Evolutionary conservation across 1,284 basidiomycete genomes (phyloP).

Genomic region (Naganishia cerealis): DNA sequence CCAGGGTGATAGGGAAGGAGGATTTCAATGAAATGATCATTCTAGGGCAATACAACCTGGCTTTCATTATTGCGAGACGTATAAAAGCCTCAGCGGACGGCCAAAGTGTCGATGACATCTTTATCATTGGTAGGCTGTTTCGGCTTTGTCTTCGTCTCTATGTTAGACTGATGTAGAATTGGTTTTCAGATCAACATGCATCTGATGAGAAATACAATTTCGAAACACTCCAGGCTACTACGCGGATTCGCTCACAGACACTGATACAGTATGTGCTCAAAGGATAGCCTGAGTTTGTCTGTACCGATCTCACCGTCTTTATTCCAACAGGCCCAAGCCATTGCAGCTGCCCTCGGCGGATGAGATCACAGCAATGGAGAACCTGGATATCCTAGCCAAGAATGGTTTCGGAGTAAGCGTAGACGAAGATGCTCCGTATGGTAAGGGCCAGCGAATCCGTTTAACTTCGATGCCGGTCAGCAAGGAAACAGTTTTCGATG

Average conservation of each 20-base stretch:
- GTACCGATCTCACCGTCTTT: slow-evolving; percentile 7
- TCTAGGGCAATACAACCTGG: slow-evolving; percentile 92
- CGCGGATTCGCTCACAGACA: slow-evolving; percentile 80
- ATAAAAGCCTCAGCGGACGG: slow-evolving; percentile 38
- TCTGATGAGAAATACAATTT: slow-evolving; percentile 98
- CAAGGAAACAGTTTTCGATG: slow-evolving; percentile 79
- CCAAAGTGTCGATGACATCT: slow-evolving; percentile 68
- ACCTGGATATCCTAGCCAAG: slow-evolving; percentile 71
- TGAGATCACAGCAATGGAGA: slow-evolving; percentile 83
- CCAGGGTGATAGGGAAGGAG: slow-evolving; percentile 79
- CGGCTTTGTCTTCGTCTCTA: not conserved
- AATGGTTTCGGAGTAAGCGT: slow-evolving; percentile 81
- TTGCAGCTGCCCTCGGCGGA: slow-evolving; percentile 87
- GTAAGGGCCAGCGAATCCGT: slow-evolving; percentile 61
- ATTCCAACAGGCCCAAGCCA: slow-evolving; percentile 63
- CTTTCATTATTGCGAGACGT: slow-evolving; percentile 78
- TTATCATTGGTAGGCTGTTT: slow-evolving; percentile 84
- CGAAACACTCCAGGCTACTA: slow-evolving; percentile 84
- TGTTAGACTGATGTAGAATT: not conserved
- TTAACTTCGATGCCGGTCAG: slow-evolving; percentile 85
- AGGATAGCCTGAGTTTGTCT: not conserved
- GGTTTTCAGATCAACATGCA: slow-evolving; percentile 55
- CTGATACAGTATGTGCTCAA: slow-evolving; percentile 67
- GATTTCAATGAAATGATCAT: slow-evolving; percentile 85
- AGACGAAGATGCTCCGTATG: slow-evolving; percentile 61